These are phyloP conservation scores for Tetraselmis chui DNA, from an alignment of 139 green algal species.

Conservation along the genomic window DNA sequence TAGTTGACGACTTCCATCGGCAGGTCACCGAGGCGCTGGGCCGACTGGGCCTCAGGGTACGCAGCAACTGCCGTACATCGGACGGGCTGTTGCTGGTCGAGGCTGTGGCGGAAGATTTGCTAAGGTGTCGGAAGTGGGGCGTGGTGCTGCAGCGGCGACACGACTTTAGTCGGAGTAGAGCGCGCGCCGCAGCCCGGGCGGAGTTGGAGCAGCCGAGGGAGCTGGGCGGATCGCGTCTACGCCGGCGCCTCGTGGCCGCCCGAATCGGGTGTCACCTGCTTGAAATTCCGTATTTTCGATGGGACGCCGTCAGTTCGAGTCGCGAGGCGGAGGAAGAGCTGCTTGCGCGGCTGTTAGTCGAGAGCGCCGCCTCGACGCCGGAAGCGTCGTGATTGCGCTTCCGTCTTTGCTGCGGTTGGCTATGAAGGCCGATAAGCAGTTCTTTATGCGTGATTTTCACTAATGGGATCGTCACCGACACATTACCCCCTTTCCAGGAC, in stretches of 20 bases:
- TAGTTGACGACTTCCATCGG: neutral
- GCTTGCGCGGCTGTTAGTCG: neutral
- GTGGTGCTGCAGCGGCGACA: neutral
- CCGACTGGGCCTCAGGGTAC: neutral
- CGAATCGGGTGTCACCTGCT: neutral
- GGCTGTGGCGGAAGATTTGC: neutral
- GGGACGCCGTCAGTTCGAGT: neutral
- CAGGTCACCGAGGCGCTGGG: neutral
- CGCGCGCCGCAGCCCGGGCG: neutral
- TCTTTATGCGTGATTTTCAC: too few species aligned
- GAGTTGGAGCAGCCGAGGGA: neutral
- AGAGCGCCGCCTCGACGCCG: too few species aligned
- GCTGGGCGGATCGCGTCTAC: neutral
- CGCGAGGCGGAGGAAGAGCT: neutral
- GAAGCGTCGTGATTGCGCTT: too few species aligned
- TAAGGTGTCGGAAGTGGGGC: neutral
- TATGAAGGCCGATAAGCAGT: too few species aligned
- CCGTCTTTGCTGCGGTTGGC: too few species aligned
- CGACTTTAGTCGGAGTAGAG: neutral
- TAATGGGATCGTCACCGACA: too few species aligned
- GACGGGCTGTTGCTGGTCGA: neutral
- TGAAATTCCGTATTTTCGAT: neutral
- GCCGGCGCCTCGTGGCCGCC: neutral
- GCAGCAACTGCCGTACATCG: neutral
- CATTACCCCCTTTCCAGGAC: too few species aligned